Percentiles rank a stretch among this genome's conserved stretches.
Evolutionary conservation across 257 asterid species (phyloP).

Genomic region (Phtheirospermum japonicum): DNA sequence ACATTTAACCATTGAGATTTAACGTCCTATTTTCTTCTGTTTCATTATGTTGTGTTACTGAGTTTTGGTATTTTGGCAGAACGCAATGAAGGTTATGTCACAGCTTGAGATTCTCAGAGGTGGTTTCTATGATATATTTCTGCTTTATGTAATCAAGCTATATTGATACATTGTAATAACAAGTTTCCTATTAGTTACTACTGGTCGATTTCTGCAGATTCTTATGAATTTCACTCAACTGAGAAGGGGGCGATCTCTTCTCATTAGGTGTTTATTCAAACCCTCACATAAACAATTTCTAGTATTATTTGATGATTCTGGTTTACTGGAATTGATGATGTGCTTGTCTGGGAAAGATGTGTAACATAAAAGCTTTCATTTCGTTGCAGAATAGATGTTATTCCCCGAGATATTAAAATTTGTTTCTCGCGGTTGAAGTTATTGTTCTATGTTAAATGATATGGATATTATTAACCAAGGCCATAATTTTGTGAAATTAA

Average conservation of each 20-base stretch:
- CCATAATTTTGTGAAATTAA: no score
- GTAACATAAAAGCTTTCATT: no score
- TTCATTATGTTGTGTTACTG: background rate
- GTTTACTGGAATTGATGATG: slow-evolving; percentile 6
- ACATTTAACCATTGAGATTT: slow-evolving; percentile 6
- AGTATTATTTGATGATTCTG: background rate
- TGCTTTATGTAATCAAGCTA: slow-evolving; percentile 15
- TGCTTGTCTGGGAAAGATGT: slow-evolving; percentile 17
- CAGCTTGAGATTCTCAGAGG: slow-evolving; percentile 63
- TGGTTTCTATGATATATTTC: slow-evolving; percentile 27
- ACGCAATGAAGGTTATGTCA: slow-evolving; percentile 46
- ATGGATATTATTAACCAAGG: no score
- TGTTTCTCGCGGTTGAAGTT: no score
- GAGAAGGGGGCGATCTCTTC: slow-evolving; percentile 30
- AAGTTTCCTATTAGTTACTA: slow-evolving; percentile 8
- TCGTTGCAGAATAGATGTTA: no score
- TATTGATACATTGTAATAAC: background rate
- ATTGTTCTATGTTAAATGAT: no score
- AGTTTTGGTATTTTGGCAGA: slow-evolving; percentile 41
- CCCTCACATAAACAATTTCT: slow-evolving; percentile 14
- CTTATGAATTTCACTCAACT: slow-evolving; percentile 30
- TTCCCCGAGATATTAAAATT: no score
- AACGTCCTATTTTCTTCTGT: background rate
- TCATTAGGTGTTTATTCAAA: slow-evolving; percentile 38
- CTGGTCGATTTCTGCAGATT: slow-evolving; percentile 44